A percentile compares a stretch with the other conserved stretches of the same genome.
These are phyloP conservation scores for Beauveria rudraprayagi DNA, from an alignment of 2,329 filamentous ascomycete genomes.

Conservation along the genomic window DNA sequence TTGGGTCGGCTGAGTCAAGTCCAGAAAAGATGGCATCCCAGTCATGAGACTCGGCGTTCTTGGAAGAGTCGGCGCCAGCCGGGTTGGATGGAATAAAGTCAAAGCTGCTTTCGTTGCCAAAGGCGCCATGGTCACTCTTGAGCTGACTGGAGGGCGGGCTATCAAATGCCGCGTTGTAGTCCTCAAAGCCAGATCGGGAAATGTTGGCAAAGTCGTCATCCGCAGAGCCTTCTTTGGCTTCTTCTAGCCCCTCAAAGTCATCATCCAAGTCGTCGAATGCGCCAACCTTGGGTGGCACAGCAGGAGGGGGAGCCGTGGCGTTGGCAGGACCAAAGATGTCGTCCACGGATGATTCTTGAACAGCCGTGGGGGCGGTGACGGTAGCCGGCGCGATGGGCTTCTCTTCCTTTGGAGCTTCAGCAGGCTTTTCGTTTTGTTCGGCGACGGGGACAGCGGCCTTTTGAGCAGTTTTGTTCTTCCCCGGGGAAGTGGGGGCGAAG, in stretches of 20 bases:
- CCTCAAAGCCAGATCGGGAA: conserved; percentile 61
- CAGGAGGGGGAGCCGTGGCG: conserved; percentile 22
- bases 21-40: conserved; percentile 94
- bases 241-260: conserved; percentile 75
- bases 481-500: conserved; percentile 61
- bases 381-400: conserved; percentile 25
- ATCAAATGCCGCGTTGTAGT: conserved; percentile 78
- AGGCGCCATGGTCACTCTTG: conserved; percentile 46
- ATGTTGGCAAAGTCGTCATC: conserved; percentile 76
- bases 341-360: conserved; percentile 24
- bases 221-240: conserved; percentile 71
- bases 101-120: conserved; percentile 49
- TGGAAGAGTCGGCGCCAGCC: conserved; percentile 23
- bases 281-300: conserved; percentile 29
- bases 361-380: conserved; percentile 18
- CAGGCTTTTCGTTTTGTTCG: conserved; percentile 7
- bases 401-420: conserved; percentile 22
- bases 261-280: conserved; percentile 70
- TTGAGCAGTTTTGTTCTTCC: conserved; percentile 22
- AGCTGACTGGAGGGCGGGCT: conserved; percentile 51
- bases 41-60: conserved; percentile 55
- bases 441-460: conserved; percentile 10
- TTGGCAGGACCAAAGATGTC: conserved; percentile 33
- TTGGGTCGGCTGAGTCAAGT: conserved; percentile 49
- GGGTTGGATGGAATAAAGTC: conserved; percentile 44